These are phyloP conservation scores for Aspergillus campestris DNA, from an alignment of 495 filamentous ascomycete genomes.

Conservation along the genomic window DNA sequence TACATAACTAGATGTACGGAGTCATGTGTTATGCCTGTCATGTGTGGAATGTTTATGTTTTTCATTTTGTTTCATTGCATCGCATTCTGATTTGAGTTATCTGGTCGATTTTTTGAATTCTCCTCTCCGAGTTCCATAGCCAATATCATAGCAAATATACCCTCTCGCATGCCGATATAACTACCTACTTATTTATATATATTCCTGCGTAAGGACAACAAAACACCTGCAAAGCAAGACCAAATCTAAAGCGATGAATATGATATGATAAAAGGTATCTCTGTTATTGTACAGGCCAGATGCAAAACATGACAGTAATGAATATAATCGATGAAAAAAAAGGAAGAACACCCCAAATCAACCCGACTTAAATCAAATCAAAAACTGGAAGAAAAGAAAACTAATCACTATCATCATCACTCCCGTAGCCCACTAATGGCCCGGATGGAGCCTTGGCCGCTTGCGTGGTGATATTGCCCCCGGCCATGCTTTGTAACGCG, in stretches of 20 bases:
- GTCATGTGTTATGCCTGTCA: slow-evolving; percentile 6
- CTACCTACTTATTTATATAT: no score
- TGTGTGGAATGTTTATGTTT: not conserved
- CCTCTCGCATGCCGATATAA: slow-evolving; percentile 7
- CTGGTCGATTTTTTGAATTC: slow-evolving; percentile 8
- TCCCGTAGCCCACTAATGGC: slow-evolving; percentile 81
- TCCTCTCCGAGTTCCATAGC: slow-evolving; percentile 13
- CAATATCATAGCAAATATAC: slow-evolving; percentile 26
- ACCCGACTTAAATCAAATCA: no score
- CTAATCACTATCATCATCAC: slow-evolving; percentile 71
- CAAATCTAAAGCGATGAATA: slow-evolving; percentile 3
- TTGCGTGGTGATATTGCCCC: slow-evolving; percentile 30
- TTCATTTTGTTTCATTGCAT: slow-evolving; percentile 1
- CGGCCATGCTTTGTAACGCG: slow-evolving; percentile 49
- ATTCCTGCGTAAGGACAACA: no score
- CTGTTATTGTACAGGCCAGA: slow-evolving; percentile 29
- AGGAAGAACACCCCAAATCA: no score
- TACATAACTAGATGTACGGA: not conserved
- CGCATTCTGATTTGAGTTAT: slow-evolving; percentile 4
- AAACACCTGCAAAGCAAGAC: slow-evolving; percentile 2
- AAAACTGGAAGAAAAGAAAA: not conserved
- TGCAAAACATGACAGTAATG: slow-evolving; percentile 7
- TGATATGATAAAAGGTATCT: slow-evolving; percentile 26
- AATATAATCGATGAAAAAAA: not conserved
- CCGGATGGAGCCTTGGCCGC: slow-evolving; percentile 36